Evolutionary conservation across 202 grass and related monocot species (phyloP).

Genomic region (Cymbopogon flexuosus): DNA sequence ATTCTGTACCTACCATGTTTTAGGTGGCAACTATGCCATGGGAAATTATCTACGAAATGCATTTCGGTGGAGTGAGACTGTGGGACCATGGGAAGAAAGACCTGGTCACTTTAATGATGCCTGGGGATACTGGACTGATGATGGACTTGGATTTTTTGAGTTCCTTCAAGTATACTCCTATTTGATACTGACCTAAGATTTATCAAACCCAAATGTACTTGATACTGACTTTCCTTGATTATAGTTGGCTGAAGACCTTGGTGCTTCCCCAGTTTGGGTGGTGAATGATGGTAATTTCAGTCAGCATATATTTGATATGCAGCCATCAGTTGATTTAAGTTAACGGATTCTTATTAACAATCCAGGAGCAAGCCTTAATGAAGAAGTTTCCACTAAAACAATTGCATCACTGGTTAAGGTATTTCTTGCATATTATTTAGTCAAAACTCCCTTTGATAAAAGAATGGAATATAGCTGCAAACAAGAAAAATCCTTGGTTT

Average conservation of each 20-base stretch:
- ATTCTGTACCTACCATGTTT: background rate
- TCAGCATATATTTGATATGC: slow-evolving; percentile 10
- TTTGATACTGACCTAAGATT: background rate
- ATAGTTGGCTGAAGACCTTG: slow-evolving; percentile 87
- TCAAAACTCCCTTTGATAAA: background rate
- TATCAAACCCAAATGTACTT: slow-evolving; percentile 4
- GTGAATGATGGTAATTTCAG: slow-evolving; percentile 75
- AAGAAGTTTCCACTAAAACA: slow-evolving; percentile 59
- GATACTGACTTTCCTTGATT: slow-evolving; percentile 21
- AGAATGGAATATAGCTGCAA: background rate
- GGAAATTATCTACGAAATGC: slow-evolving; percentile 79
- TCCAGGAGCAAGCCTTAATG: slow-evolving; percentile 68
- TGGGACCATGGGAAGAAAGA: slow-evolving; percentile 91
- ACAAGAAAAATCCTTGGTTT: background rate
- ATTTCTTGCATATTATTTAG: slow-evolving; percentile 19
- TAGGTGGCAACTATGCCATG: slow-evolving; percentile 86
- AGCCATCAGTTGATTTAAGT: slow-evolving; percentile 5
- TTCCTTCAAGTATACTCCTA: slow-evolving; percentile 79
- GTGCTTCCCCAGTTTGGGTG: slow-evolving; percentile 77
- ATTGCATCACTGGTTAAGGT: slow-evolving; percentile 76
- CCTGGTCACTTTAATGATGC: slow-evolving; percentile 83
- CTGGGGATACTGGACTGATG: slow-evolving; percentile 93
- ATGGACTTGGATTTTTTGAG: slow-evolving; percentile 88
- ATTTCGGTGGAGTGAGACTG: slow-evolving; percentile 79
- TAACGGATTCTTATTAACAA: slow-evolving; percentile 18